A percentile compares a stretch with the other conserved stretches of the same genome.
phyloP scores from a whole-genome alignment of 2,329 filamentous ascomycete species.

The Alternaria hordeiaustralica region DNA sequence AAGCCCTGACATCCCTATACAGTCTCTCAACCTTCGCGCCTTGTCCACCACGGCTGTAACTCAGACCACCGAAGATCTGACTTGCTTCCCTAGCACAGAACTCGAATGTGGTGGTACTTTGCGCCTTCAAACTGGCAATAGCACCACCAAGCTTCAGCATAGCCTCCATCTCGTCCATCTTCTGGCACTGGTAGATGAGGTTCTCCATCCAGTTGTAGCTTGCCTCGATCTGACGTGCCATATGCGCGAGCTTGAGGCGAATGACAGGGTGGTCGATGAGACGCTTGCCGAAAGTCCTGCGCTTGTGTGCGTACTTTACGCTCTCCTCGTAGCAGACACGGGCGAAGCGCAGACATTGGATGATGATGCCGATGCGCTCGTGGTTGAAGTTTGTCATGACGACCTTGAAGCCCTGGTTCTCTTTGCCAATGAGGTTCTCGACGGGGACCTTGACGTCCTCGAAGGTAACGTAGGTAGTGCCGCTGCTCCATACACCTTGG shows the following conservation, averaged over 20 bases:
- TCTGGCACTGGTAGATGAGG: conserved; percentile 88
- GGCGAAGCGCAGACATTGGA: conserved; percentile 93
- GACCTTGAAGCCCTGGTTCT: conserved; percentile 97
- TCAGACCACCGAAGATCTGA: conserved; percentile 96
- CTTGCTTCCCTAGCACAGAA: conserved; percentile 96
- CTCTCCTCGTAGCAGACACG: conserved; percentile 97
- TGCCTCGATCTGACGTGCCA: conserved; percentile 97
- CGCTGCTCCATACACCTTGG: conserved; percentile 93
- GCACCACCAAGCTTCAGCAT: conserved; percentile 95
- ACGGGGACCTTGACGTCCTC: conserved; percentile 99
- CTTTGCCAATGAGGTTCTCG: conserved; percentile 97
- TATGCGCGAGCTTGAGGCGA: conserved; percentile 95
- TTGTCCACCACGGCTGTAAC: conserved; percentile 91
- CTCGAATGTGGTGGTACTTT: conserved; percentile 92
- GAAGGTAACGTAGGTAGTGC: conserved; percentile 97
- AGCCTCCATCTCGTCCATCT: conserved; percentile 92
- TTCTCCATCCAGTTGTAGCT: conserved; percentile 98
- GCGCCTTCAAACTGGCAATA: conserved; percentile 92
- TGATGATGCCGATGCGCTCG: conserved; percentile 98
- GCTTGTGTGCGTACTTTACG: conserved; percentile 96
- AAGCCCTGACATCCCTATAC: conserved; percentile 93
- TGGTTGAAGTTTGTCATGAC: conserved; percentile 99
- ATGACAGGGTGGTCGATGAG: conserved; percentile 97
- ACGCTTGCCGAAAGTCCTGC: conserved; percentile 93
- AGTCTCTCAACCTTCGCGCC: conserved; percentile 93